These are phyloP conservation scores for Zizania latifolia DNA, from an alignment of 176 grass and related monocot species.

Conservation along the genomic window DNA sequence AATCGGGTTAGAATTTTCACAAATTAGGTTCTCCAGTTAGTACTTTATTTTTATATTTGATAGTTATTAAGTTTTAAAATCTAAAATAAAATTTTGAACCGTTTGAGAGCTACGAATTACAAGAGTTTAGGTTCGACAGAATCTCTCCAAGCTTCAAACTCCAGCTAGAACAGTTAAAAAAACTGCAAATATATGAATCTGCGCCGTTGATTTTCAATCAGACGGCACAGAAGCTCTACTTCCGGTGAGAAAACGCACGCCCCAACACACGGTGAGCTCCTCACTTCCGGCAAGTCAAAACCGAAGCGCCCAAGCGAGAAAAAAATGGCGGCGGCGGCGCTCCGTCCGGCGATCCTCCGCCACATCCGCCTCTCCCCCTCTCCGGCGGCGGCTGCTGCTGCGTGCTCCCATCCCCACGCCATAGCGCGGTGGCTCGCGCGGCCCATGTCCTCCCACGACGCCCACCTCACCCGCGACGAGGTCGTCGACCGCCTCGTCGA, in stretches of 20 bases:
- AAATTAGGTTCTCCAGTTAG: too few species aligned
- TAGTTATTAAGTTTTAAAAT: too few species aligned
- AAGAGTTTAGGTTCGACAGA: too few species aligned
- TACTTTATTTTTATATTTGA: too few species aligned
- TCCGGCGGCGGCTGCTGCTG: background rate
- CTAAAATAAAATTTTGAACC: too few species aligned
- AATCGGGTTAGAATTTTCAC: too few species aligned
- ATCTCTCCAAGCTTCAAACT: too few species aligned
- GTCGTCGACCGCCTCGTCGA: slow-evolving; percentile 83
- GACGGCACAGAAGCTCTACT: background rate
- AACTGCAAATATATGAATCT: background rate
- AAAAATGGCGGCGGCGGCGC: slow-evolving; percentile 57
- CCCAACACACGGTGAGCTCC: background rate
- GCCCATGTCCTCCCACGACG: slow-evolving; percentile 94
- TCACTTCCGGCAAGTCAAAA: background rate
- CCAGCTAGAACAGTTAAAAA: too few species aligned
- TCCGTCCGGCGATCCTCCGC: slow-evolving; percentile 75
- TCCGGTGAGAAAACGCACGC: too few species aligned
- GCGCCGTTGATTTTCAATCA: background rate
- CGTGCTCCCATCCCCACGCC: slow-evolving; percentile 26
- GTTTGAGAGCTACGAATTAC: too few species aligned
- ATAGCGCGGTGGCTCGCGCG: slow-evolving; percentile 39
- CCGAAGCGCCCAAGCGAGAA: background rate
- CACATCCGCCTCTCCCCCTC: slow-evolving; percentile 53
- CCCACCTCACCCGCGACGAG: slow-evolving; percentile 78